Evolutionary conservation across 1,284 basidiomycete genomes (phyloP).

Genomic region (Pseudozyma tsukubaensis): DNA sequence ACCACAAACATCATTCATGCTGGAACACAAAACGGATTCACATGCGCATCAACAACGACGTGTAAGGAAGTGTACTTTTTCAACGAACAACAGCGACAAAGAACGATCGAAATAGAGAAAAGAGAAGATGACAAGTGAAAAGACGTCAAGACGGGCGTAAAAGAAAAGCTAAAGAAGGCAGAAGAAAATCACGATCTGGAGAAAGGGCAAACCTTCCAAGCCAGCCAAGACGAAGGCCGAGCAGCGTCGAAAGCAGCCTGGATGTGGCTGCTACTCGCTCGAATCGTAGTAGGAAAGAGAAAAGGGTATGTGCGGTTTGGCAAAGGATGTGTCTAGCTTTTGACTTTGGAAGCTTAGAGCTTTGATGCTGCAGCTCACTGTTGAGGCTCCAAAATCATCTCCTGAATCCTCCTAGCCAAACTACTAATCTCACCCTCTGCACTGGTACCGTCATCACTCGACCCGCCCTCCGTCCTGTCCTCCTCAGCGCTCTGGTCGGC

Average conservation of each 20-base stretch:
- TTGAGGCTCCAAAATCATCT: conserved; percentile 59
- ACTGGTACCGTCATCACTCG: conserved; percentile 53
- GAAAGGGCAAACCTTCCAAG: too few species aligned
- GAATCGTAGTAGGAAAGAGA: not conserved
- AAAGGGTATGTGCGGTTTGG: conserved; percentile 5
- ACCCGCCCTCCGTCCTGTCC: conserved; percentile 39
- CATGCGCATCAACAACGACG: not conserved
- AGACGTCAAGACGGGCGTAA: not conserved
- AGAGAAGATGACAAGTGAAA: not conserved
- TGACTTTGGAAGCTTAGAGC: not conserved
- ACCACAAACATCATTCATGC: not conserved
- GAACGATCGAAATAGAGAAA: too few species aligned
- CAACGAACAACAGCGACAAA: too few species aligned
- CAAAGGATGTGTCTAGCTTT: not conserved
- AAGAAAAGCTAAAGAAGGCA: not conserved
- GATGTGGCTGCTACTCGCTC: too few species aligned
- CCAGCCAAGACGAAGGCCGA: not conserved
- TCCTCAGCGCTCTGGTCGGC: conserved; percentile 47
- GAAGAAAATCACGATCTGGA: not conserved
- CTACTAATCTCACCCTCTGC: conserved; percentile 65
- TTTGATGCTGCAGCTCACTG: conserved; percentile 8
- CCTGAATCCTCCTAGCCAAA: conserved; percentile 63
- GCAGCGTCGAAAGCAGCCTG: not conserved
- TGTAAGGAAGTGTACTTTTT: not conserved
- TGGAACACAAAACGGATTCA: too few species aligned